These are phyloP conservation scores for Aspergillus sp. DNA, from an alignment of 2,329 filamentous ascomycete genomes.

Conservation along the genomic window DNA sequence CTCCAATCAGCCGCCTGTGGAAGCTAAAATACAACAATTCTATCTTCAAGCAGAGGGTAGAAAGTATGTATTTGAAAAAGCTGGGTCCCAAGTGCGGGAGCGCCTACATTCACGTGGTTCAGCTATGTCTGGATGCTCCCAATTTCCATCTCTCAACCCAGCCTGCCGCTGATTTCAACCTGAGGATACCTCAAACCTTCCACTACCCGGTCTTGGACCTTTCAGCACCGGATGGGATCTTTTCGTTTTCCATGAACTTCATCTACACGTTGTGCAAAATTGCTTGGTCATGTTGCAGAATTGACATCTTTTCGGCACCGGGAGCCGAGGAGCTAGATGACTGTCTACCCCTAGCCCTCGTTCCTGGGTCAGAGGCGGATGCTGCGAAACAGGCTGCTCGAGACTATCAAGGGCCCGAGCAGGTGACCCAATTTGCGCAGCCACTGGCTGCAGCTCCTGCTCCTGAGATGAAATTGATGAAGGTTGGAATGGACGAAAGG, in stretches of 20 bases:
- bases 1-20: constrained; percentile 61
- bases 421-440: constrained; percentile 17
- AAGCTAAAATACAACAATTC: constrained; percentile 63
- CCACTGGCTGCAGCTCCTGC: constrained; percentile 20
- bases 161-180: constrained; percentile 41
- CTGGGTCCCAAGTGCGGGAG: constrained; percentile 64
- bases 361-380: constrained; percentile 32
- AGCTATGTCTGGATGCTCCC: constrained; percentile 60
- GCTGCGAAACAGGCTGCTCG: constrained; percentile 21
- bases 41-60: constrained; percentile 64
- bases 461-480: constrained; percentile 26
- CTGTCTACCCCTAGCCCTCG: constrained; percentile 41
- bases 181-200: constrained; percentile 43
- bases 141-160: constrained; percentile 49
- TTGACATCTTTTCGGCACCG: constrained; percentile 44
- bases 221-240: constrained; percentile 40
- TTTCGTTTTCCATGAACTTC: constrained; percentile 47
- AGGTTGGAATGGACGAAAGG: constrained; percentile 26
- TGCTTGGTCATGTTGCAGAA: constrained; percentile 41
- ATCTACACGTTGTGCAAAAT: constrained; percentile 45
- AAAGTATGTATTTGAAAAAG: constrained; percentile 62
- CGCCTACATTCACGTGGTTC: constrained; percentile 62
- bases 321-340: constrained; percentile 43
- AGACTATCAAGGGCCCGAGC: constrained; percentile 18
- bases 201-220: constrained; percentile 45